These are phyloP conservation scores for Drosera capensis DNA, from an alignment of 148 eudicot species.

Conservation along the genomic window DNA sequence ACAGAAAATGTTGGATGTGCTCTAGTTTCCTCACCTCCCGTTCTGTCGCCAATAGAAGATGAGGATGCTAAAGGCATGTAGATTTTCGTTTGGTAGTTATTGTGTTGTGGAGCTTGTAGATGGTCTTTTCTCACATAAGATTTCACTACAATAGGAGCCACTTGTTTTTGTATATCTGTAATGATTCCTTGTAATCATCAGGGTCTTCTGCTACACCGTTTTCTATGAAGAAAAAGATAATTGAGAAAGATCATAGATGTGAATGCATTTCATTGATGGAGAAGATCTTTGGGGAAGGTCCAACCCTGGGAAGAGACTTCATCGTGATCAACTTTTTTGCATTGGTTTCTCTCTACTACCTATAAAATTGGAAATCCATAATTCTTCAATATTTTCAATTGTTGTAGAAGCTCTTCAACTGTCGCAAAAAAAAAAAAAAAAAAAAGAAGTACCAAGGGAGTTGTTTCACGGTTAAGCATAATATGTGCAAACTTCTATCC, in stretches of 20 bases:
- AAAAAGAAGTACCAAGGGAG: too few relatives aligned
- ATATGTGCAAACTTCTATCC: too few relatives aligned
- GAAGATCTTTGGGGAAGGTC: constrained; percentile 46
- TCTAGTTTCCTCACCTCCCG: constrained; percentile 67
- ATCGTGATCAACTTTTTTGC: constrained; percentile 85
- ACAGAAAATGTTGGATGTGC: constrained; percentile 28
- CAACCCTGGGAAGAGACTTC: constrained; percentile 41
- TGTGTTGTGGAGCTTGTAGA: neutral
- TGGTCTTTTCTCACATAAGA: neutral
- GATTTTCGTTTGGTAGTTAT: neutral
- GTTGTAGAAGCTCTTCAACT: too few relatives aligned
- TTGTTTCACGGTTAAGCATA: too few relatives aligned
- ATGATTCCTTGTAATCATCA: constrained; percentile 11
- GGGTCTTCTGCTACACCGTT: constrained; percentile 27
- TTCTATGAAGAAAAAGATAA: constrained; percentile 28
- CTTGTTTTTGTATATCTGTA: neutral
- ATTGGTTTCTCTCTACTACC: constrained; percentile 19
- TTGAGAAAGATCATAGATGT: constrained; percentile 42
- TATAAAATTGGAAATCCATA: neutral
- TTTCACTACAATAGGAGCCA: neutral
- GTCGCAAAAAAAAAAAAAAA: too few relatives aligned
- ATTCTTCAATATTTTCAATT: neutral
- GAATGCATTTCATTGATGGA: constrained; percentile 53
- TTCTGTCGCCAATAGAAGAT: constrained; percentile 42
- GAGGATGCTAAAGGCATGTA: constrained; percentile 24